Evolutionary conservation across 2,329 filamentous ascomycete species (phyloP).

Genomic region (Pestalotiopsis sp.): DNA sequence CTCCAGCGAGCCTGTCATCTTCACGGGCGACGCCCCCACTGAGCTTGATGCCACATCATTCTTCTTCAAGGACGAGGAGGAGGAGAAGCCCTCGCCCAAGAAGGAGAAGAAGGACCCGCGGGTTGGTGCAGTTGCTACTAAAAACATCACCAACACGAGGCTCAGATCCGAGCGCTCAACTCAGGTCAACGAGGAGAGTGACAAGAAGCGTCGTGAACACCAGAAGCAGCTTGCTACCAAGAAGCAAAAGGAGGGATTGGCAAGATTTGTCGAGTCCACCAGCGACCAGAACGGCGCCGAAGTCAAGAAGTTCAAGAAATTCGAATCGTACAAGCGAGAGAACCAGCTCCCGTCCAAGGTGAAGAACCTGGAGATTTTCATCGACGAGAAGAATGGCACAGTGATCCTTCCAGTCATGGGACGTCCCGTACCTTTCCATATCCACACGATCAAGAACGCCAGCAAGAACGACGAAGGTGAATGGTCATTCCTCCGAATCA

Average conservation of each 20-base stretch:
- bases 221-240: constrained; percentile 86
- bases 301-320: constrained; percentile 98
- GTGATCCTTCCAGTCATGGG: constrained; percentile 97
- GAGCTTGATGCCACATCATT: constrained; percentile 95
- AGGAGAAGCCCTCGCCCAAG: constrained; percentile 82
- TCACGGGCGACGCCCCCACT: constrained; percentile 89
- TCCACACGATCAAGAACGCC: constrained; percentile 96
- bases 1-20: constrained; percentile 76
- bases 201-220: constrained; percentile 84
- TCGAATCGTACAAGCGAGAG: constrained; percentile 98
- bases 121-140: constrained; percentile 85
- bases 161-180: constrained; percentile 88
- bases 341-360: constrained; percentile 86
- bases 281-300: constrained; percentile 86
- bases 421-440: constrained; percentile 95
- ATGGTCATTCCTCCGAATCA: constrained; percentile 92
- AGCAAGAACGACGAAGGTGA: constrained; percentile 97
- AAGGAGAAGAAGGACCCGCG: constrained; percentile 85
- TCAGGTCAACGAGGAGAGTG: constrained; percentile 86
- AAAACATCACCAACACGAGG: constrained; percentile 93
- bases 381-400: constrained; percentile 87
- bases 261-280: constrained; percentile 82
- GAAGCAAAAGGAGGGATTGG: constrained; percentile 87
- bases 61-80: constrained; percentile 97
- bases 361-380: constrained; percentile 84